These are phyloP conservation scores for Cladosporium sp. DNA, from an alignment of 2,329 filamentous ascomycete species.

Conservation along the genomic window DNA sequence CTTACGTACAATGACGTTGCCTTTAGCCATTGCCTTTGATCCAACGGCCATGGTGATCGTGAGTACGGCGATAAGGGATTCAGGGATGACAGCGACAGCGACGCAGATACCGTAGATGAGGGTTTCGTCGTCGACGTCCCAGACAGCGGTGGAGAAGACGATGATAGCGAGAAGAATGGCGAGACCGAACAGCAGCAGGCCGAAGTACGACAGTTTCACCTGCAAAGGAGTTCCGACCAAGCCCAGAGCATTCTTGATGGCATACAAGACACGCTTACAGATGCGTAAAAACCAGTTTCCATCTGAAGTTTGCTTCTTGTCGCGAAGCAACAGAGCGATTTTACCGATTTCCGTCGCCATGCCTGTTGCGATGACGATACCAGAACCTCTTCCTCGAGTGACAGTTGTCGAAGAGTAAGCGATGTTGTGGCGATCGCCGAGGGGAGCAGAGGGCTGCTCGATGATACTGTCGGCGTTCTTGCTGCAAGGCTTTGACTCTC, in stretches of 20 bases:
- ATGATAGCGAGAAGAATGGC: slow-evolving; percentile 66
- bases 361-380: slow-evolving; percentile 53
- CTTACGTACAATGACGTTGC: slow-evolving; percentile 60
- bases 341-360: slow-evolving; percentile 65
- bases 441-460: slow-evolving; percentile 41
- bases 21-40: slow-evolving; percentile 58
- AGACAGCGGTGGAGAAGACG: slow-evolving; percentile 58
- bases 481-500: slow-evolving; percentile 55
- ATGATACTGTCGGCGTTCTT: slow-evolving; percentile 28
- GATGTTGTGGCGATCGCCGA: slow-evolving; percentile 61
- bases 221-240: slow-evolving; percentile 71
- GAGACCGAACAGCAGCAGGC: slow-evolving; percentile 70
- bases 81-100: slow-evolving; percentile 44
- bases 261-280: slow-evolving; percentile 46
- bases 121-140: slow-evolving; percentile 38
- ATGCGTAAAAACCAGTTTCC: slow-evolving; percentile 16
- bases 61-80: slow-evolving; percentile 58
- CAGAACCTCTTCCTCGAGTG: slow-evolving; percentile 57
- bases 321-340: slow-evolving; percentile 46
- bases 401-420: slow-evolving; percentile 61
- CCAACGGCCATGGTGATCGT: slow-evolving; percentile 64
- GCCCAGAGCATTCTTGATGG: slow-evolving; percentile 40
- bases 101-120: slow-evolving; percentile 46
- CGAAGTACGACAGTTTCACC: slow-evolving; percentile 78
- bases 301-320: slow-evolving; percentile 27